Percentiles rank a stretch among this genome's conserved stretches.
Evolutionary conservation across 345 rosid species (phyloP).

Genomic region (Eucalyptus fibrosa): DNA sequence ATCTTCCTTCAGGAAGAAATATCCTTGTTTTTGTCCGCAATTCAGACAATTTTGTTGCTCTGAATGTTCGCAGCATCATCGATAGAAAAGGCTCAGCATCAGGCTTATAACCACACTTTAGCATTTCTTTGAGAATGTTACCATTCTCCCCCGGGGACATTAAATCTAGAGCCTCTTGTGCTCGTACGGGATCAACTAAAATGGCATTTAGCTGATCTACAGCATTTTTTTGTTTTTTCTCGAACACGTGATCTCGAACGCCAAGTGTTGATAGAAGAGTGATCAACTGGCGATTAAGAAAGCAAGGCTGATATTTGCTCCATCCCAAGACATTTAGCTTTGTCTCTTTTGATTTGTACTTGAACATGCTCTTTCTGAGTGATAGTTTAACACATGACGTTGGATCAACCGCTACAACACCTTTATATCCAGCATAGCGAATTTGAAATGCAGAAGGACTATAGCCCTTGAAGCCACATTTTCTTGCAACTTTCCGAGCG

Average conservation of each 20-base stretch:
- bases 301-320: slow-evolving; percentile 59
- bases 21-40: slow-evolving; percentile 58
- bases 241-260: slow-evolving; percentile 29
- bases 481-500: slow-evolving; percentile 30
- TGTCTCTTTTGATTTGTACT: slow-evolving; percentile 29
- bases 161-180: slow-evolving; percentile 61
- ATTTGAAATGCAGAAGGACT: slow-evolving; percentile 60
- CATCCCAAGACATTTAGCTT: slow-evolving; percentile 45
- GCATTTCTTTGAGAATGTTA: slow-evolving; percentile 50
- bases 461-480: slow-evolving; percentile 23
- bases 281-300: slow-evolving; percentile 52
- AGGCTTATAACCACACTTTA: slow-evolving; percentile 59
- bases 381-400: slow-evolving; percentile 31
- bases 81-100: slow-evolving; percentile 74
- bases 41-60: slow-evolving; percentile 63
- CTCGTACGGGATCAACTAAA: slow-evolving; percentile 44
- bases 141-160: slow-evolving; percentile 70
- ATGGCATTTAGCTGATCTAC: slow-evolving; percentile 49
- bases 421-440: slow-evolving; percentile 53
- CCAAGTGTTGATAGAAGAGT: slow-evolving; percentile 47
- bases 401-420: slow-evolving; percentile 58
- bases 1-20: slow-evolving; percentile 42
- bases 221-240: slow-evolving; percentile 47
- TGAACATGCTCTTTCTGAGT: slow-evolving; percentile 40
- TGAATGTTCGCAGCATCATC: slow-evolving; percentile 85